These are phyloP conservation scores for Sporothrix brunneoviolacea DNA, from an alignment of 2,329 filamentous ascomycete species.

Conservation along the genomic window DNA sequence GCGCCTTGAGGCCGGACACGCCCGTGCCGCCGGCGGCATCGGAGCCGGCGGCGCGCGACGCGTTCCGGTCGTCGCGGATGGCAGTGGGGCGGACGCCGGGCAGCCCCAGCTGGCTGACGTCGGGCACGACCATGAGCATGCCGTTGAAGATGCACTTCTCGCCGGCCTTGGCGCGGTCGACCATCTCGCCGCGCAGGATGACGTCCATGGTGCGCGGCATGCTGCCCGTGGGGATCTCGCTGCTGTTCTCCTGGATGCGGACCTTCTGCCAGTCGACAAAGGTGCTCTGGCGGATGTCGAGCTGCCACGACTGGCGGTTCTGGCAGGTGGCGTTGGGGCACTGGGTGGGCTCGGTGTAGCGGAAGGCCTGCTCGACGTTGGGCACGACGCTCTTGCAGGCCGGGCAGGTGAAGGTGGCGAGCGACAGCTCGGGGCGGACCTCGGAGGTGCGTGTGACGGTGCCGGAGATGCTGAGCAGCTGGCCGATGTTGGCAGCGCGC, in stretches of 20 bases:
- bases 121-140: constrained; percentile 90
- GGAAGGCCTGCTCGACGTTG: constrained; percentile 94
- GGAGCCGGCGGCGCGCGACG: constrained; percentile 61
- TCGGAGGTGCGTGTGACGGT: constrained; percentile 96
- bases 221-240: constrained; percentile 94
- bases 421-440: constrained; percentile 85
- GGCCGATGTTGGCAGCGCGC: constrained; percentile 83
- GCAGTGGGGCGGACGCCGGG: constrained; percentile 80
- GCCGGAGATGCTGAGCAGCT: constrained; percentile 89
- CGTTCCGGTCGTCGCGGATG: constrained; percentile 72
- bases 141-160: constrained; percentile 98
- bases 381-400: constrained; percentile 76
- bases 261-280: constrained; percentile 99
- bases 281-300: constrained; percentile 95
- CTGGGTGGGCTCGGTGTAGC: constrained; percentile 93
- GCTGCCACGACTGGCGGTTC: constrained; percentile 86
- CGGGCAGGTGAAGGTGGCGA: constrained; percentile 90
- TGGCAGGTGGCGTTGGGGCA: constrained; percentile 83
- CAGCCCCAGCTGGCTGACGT: constrained; percentile 89
- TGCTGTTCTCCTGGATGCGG: constrained; percentile 95
- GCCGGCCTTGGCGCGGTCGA: constrained; percentile 92
- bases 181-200: constrained; percentile 92
- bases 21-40: constrained; percentile 78
- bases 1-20: constrained; percentile 79
- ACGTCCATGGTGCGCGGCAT: constrained; percentile 99